Evolutionary conservation across 305 asterid genomes (phyloP).

Genomic region (Lippia alba): DNA sequence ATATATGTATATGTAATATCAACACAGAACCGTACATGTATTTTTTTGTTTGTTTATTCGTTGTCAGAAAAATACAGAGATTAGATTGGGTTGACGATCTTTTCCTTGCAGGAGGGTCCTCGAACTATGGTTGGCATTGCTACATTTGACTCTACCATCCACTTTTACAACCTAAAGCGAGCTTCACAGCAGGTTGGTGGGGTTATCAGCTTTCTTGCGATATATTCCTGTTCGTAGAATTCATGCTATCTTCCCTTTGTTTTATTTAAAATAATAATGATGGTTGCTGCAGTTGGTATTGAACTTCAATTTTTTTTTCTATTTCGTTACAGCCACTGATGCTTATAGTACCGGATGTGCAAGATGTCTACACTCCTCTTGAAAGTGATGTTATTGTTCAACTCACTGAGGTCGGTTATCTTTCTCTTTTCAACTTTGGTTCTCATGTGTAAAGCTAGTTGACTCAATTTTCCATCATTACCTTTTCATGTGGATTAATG

Average conservation of each 20-base stretch:
- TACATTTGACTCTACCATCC: constrained; percentile 94
- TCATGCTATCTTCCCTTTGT: constrained; percentile 13
- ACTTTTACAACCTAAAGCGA: constrained; percentile 93
- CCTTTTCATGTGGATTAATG: constrained; percentile 11
- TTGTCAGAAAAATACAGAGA: constrained; percentile 27
- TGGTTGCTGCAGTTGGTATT: constrained; percentile 29
- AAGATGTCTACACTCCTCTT: constrained; percentile 98
- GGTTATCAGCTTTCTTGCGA: constrained; percentile 23
- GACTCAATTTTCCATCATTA: constrained; percentile 24
- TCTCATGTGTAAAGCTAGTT: constrained; percentile 29
- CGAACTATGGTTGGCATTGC: constrained; percentile 95
- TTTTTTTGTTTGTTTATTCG: constrained; percentile 26
- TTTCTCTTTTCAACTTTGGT: constrained; percentile 30
- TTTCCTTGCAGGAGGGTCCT: constrained; percentile 84
- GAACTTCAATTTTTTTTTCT: constrained; percentile 35
- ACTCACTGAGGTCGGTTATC: constrained; percentile 82
- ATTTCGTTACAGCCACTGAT: constrained; percentile 83
- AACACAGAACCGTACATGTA: not conserved
- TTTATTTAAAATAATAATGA: constrained; percentile 19
- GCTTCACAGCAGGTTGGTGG: constrained; percentile 83
- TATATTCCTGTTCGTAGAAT: constrained; percentile 20
- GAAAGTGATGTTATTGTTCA: constrained; percentile 90
- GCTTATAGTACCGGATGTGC: constrained; percentile 98
- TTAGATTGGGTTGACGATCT: constrained; percentile 27
- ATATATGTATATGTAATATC: not conserved